Evolutionary conservation across 352 stramenopile genomes (phyloP).

Genomic region (Phytopythium vexans): DNA sequence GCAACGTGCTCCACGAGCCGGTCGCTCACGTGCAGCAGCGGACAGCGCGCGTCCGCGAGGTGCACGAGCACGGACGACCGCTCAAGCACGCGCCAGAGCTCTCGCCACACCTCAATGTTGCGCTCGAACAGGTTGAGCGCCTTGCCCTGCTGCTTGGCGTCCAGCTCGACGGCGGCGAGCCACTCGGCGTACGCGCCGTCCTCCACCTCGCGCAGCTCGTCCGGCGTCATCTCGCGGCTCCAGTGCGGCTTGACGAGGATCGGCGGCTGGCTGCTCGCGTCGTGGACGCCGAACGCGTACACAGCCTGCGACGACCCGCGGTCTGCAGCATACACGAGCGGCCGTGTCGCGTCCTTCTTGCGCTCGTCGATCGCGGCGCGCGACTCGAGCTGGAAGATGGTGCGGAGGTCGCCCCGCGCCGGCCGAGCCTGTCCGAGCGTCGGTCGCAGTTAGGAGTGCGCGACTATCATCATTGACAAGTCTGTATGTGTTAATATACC

Average conservation of each 20-base stretch:
- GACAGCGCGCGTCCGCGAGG: constrained; percentile 67
- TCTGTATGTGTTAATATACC: constrained; percentile 5
- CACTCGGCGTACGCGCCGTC: constrained; percentile 52
- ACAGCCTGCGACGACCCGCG: constrained; percentile 70
- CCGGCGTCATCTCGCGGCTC: constrained; percentile 58
- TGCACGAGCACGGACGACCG: constrained; percentile 75
- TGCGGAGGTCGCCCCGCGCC: constrained; percentile 55
- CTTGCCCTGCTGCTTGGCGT: constrained; percentile 8
- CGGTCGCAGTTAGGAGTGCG: background rate
- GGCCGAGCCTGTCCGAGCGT: constrained; percentile 5
- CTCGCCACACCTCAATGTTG: constrained; percentile 80
- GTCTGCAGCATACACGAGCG: constrained; percentile 53
- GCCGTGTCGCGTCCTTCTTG: constrained; percentile 67
- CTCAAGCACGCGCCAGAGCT: constrained; percentile 82
- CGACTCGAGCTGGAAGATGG: constrained; percentile 63
- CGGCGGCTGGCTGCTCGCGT: constrained; percentile 50
- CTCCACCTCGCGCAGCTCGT: constrained; percentile 59
- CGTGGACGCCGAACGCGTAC: constrained; percentile 60
- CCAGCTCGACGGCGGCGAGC: constrained; percentile 36
- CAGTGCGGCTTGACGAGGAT: constrained; percentile 66
- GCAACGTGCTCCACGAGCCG: constrained; percentile 52
- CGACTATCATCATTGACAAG: background rate
- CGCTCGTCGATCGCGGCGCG: constrained; percentile 52
- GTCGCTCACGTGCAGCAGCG: constrained; percentile 70
- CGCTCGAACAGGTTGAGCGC: constrained; percentile 74